phyloP scores from a whole-genome alignment of 495 filamentous ascomycete species.

The Neurospora intermedia region DNA sequence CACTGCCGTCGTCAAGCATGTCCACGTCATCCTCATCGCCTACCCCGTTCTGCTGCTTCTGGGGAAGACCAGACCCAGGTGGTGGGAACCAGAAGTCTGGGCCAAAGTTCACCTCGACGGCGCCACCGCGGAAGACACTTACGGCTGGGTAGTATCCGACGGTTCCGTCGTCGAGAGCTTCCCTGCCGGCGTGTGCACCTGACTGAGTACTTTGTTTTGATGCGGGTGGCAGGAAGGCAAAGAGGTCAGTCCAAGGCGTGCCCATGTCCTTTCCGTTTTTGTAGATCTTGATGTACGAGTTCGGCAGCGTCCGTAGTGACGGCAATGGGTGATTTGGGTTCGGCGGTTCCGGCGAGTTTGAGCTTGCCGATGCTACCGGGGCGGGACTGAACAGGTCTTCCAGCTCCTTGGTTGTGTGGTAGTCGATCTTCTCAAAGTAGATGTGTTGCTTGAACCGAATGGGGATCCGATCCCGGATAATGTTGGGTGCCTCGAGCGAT shows the following conservation, averaged over 20 bases:
- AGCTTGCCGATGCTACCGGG: constrained; percentile 37
- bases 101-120: constrained; percentile 85
- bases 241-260: constrained; percentile 75
- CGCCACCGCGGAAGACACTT: constrained; percentile 82
- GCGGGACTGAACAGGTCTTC: constrained; percentile 76
- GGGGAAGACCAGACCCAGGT: constrained; percentile 23
- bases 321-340: constrained; percentile 63
- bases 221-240: constrained; percentile 87
- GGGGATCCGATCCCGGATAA: constrained; percentile 87
- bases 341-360: constrained; percentile 37
- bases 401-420: constrained; percentile 76
- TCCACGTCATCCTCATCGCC: constrained; percentile 35
- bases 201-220: constrained; percentile 63
- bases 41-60: constrained; percentile 1
- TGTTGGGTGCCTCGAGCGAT: constrained; percentile 46
- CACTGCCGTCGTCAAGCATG: constrained; percentile 30
- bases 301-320: constrained; percentile 70
- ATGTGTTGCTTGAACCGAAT: constrained; percentile 87
- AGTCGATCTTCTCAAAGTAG: constrained; percentile 93
- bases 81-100: constrained; percentile 85
- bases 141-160: constrained; percentile 93
- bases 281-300: constrained; percentile 77
- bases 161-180: constrained; percentile 82
- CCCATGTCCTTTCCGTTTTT: constrained; percentile 85
- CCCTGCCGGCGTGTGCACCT: constrained; percentile 48